Base-by-base conservation (phyloP, 306 rosid species). In the Rosa persica region DNA sequence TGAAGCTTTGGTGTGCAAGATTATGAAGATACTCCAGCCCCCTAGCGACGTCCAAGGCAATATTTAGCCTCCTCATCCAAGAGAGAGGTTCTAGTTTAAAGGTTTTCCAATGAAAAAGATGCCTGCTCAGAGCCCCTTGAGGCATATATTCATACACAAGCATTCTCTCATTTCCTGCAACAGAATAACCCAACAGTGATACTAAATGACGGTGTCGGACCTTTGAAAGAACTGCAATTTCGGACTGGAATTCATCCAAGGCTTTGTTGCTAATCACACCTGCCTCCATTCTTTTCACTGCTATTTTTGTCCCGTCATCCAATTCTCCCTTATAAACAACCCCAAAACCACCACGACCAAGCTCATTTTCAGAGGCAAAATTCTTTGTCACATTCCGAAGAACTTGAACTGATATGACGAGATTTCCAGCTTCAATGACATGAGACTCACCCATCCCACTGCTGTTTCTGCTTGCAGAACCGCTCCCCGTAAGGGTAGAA, bases 301-400 rank as follows among this genome's bases (percentile, higher is more conserved):
- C 99, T 77, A 95, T 91, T 76, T 86, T 85, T 64, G 98, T 93
- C 34, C 99, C 99, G 42, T 95, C 99, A 40, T 93, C 99, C 88
- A 95, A 75, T 81, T 93, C 98, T 81, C 99, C 99, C 86, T 85
- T 91, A 20, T 95, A 95, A 49, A 95, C 99, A 66, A 91, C 98
- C 52, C 99, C 99, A 60, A 93, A 95, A 64, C 99, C 99, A 19
- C 99, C 99, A 20, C 97, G 98, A 48, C 99, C 99, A 15, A 95
- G 93, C 86, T 95, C 99, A 74, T 95, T 95, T 85, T 93, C 97
- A 1, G 96, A 86, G 42, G 99, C 88, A 23, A 95, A 95, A 87
- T 91, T 93, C 70, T 89, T 90, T 12, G 99, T 95, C 82, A 89
- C 99, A 2, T 93, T 86, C 73, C 92, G 85, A 66, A 95, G 90